These are phyloP conservation scores for Hippophae gyantsensis DNA, from an alignment of 306 rosid genomes.

Conservation along the genomic window DNA sequence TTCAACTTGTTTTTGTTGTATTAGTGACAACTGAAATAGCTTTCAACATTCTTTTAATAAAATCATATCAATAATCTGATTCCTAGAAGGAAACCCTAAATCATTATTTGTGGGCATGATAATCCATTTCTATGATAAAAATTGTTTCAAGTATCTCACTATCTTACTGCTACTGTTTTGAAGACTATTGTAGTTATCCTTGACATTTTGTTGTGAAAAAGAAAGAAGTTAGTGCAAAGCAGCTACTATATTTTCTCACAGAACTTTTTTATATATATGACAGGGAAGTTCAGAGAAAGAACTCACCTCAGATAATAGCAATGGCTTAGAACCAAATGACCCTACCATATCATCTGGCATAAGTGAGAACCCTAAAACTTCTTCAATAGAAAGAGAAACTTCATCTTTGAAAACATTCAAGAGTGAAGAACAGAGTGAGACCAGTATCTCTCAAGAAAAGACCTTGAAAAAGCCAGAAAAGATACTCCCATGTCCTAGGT, in stretches of 20 bases:
- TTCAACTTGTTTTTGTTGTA: too few species aligned
- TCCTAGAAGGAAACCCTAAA: too few species aligned
- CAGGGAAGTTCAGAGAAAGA: constrained; percentile 49
- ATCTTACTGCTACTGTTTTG: too few species aligned
- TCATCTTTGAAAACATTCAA: constrained; percentile 32
- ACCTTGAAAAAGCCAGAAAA: constrained; percentile 63
- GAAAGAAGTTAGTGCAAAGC: too few species aligned
- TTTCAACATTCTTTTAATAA: too few species aligned
- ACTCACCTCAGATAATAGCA: constrained; percentile 26
- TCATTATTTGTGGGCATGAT: too few species aligned
- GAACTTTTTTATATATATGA: background rate
- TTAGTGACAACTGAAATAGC: too few species aligned
- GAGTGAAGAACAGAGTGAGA: constrained; percentile 33
- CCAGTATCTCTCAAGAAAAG: constrained; percentile 45
- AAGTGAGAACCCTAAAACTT: constrained; percentile 38
- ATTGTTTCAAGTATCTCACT: too few species aligned
- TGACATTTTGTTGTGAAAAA: constrained; percentile 10
- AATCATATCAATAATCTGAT: too few species aligned
- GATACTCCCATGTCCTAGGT: constrained; percentile 72
- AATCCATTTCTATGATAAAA: too few species aligned
- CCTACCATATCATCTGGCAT: constrained; percentile 32
- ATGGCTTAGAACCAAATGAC: constrained; percentile 30
- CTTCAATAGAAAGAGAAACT: constrained; percentile 39
- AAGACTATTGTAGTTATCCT: background rate
- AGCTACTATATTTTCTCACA: too few species aligned